Conservation (phyloP, 1,284 basidiomycete genomes). For the Ceratobasidium sp. region DNA sequence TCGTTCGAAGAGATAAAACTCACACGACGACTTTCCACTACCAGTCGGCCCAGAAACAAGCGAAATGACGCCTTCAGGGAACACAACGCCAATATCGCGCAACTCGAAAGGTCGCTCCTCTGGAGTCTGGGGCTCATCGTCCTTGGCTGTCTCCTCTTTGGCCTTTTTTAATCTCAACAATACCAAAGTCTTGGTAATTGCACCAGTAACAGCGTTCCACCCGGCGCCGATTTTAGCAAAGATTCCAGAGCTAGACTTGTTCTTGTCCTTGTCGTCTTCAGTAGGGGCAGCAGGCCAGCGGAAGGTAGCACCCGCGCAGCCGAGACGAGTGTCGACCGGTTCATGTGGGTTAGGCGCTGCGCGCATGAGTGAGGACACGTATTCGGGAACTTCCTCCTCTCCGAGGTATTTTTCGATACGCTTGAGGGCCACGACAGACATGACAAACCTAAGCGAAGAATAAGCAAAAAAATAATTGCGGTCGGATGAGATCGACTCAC, state of each 20-base stretch:
- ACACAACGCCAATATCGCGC: slow-evolving; percentile 20
- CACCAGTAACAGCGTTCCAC: slow-evolving; percentile 22
- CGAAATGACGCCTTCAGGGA: slow-evolving; percentile 21
- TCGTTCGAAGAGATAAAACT: neutral
- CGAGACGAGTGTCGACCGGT: slow-evolving; percentile 31
- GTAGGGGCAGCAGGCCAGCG: slow-evolving; percentile 36
- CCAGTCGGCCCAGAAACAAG: slow-evolving; percentile 36
- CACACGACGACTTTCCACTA: slow-evolving; percentile 37
- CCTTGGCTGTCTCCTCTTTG: neutral
- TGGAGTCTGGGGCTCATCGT: neutral
- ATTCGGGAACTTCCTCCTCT: slow-evolving; percentile 43
- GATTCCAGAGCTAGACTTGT: slow-evolving; percentile 22
- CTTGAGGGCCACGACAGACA: slow-evolving; percentile 37
- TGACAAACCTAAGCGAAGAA: slow-evolving; percentile 18
- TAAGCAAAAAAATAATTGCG: neutral
- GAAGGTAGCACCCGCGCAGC: slow-evolving; percentile 39
- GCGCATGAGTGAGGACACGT: slow-evolving; percentile 42
- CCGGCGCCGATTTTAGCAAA: slow-evolving; percentile 31
- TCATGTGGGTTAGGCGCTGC: slow-evolving; percentile 28
- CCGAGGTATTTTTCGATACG: slow-evolving; percentile 42
- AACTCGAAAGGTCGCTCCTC: slow-evolving; percentile 25
- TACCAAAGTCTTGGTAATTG: neutral
- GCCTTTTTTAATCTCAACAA: slow-evolving; percentile 7
- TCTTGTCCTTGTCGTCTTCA: slow-evolving; percentile 33
- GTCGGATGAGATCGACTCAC: neutral